These are phyloP conservation scores for Seiridium unicorne DNA, from an alignment of 2,329 filamentous ascomycete species.

Conservation along the genomic window DNA sequence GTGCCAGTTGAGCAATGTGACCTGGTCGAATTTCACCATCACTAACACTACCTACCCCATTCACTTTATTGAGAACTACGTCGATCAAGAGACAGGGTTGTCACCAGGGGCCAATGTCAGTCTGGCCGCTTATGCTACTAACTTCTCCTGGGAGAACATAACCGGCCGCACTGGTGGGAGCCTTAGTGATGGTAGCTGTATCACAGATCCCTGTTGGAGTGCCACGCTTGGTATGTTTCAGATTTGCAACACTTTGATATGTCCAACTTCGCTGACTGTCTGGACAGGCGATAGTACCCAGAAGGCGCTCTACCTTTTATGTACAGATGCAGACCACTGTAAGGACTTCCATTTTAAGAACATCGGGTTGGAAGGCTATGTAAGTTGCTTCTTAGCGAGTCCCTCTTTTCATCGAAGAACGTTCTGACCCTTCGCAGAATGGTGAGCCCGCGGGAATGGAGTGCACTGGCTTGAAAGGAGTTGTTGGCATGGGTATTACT, in stretches of 20 bases:
- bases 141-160: conserved; percentile 19
- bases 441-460: conserved; percentile 17
- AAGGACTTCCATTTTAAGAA: conserved; percentile 16
- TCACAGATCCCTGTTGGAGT: conserved; percentile 20
- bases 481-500: conserved; percentile 16
- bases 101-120: conserved; percentile 9
- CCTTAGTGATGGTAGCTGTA: conserved; percentile 17
- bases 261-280: background rate
- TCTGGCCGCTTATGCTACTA: conserved; percentile 15
- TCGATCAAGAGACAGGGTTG: conserved; percentile 16
- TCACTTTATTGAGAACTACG: conserved; percentile 21
- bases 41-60: conserved; percentile 19
- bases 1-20: conserved; percentile 17
- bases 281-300: conserved; percentile 12
- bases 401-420: background rate
- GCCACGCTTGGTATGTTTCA: conserved; percentile 11
- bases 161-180: conserved; percentile 9
- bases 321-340: conserved; percentile 15
- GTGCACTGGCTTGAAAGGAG: conserved; percentile 17
- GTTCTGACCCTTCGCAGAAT: background rate
- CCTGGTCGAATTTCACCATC: conserved; percentile 18
- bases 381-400: conserved; percentile 4
- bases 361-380: conserved; percentile 15
- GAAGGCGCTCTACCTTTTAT: conserved; percentile 17
- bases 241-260: background rate